Evolutionary conservation across 768 basidiomycete species (phyloP), one percentile per base, ranked within the genome.

Genomic region (Gloeophyllum trabeum): DNA sequence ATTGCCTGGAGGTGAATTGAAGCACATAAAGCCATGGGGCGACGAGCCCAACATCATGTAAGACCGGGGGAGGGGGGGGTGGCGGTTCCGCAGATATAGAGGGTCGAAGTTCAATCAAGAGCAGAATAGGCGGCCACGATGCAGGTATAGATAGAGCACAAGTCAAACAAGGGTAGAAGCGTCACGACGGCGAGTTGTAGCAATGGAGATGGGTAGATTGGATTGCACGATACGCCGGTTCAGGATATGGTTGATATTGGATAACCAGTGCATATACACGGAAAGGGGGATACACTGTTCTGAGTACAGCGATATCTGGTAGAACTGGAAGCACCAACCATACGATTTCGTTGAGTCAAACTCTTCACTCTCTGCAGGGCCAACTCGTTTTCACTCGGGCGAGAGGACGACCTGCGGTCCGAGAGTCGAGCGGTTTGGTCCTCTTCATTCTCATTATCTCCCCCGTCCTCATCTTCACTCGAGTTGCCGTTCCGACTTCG

Each of bases 311-410:
- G n/a, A n/a, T n/a, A n/a, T n/a, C n/a, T n/a, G n/a, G n/a, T n/a
- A n/a, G n/a, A n/a, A n/a, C n/a, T n/a, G n/a, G 41, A 37, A 47
- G 18, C 1, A 57, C 80, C 52, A 53, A 85, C 84, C 71, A 80
- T 69, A 51, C 79, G 72, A 62, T 83, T 88, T 43, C 82, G 69
- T 51, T 84, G 73, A 13, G 79, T 73, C 38, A 88, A 65, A 45
- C 67, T 83, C 61, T 71, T 76, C 23, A 81, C 81, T 35, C 82
- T 69, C 55, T 81, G 75, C 46, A 88, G 57, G 3, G 82, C 76
- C 32, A 66, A 54, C 7, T 66, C 57, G 51, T 79, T 80, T 48
- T 79, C 75, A 52, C 61, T 79, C 57, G 48, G 57, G 53, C 39
- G 40, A 46, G 50, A 54, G 6, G 51, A 43, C 39, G 51, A 54